Conservation (phyloP, 2,329 filamentous ascomycete genomes). For the Aspergillus sp. region DNA sequence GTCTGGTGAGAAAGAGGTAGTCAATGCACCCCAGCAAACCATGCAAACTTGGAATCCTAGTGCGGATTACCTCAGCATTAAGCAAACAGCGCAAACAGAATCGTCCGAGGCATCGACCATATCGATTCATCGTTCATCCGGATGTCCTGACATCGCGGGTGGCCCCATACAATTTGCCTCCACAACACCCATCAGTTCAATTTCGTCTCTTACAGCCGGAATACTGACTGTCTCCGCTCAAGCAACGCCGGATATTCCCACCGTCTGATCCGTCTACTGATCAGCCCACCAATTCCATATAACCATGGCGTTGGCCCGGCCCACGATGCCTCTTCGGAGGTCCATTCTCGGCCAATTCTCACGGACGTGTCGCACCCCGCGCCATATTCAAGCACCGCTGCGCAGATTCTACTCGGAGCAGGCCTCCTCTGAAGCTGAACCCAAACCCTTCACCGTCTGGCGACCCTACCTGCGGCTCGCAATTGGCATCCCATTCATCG, state of each 20-base stretch:
- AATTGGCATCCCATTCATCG: conserved; percentile 49
- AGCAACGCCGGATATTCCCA: neutral
- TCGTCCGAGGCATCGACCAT: neutral
- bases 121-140: neutral
- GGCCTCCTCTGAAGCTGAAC: conserved; percentile 16
- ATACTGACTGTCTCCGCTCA: too few species aligned
- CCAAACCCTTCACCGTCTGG: conserved; percentile 37
- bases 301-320: conserved; percentile 31
- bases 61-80: neutral
- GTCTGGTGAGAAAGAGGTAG: neutral
- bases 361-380: conserved; percentile 20
- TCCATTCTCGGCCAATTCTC: conserved; percentile 25
- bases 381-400: conserved; percentile 16
- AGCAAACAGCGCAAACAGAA: conserved; percentile 13
- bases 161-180: conserved; percentile 17
- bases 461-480: conserved; percentile 48
- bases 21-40: conserved; percentile 1
- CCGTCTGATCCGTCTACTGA: conserved; percentile 14
- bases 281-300: conserved; percentile 16
- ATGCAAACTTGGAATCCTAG: neutral
- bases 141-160: conserved; percentile 9
- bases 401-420: conserved; percentile 27
- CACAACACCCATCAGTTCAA: neutral
- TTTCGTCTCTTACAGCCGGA: too few species aligned
- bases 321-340: conserved; percentile 34